phyloP scores from a whole-genome alignment of 129 eudicot species.

The Chrysanthemum makinoi region DNA sequence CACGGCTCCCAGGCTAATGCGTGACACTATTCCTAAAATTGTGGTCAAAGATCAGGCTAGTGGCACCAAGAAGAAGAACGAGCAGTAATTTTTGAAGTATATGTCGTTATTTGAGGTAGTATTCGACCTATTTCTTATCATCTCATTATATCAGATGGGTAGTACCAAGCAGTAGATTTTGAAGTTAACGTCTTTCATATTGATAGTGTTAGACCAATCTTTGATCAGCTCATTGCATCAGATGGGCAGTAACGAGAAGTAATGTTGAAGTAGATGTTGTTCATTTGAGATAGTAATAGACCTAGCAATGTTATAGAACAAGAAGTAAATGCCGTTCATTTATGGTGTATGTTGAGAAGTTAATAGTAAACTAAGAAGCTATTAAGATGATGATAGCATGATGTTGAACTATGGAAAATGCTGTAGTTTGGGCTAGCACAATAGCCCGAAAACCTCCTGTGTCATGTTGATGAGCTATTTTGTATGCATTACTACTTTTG shows the following conservation, averaged over 20 bases:
- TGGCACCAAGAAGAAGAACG: neutral
- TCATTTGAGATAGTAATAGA: too few relatives aligned
- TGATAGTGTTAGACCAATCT: neutral
- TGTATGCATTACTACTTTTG: neutral
- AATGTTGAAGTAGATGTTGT: too few relatives aligned
- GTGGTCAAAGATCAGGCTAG: neutral
- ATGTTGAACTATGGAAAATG: neutral
- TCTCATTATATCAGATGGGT: neutral
- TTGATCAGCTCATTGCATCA: too few relatives aligned
- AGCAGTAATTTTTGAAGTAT: too few relatives aligned
- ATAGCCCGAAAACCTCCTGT: neutral
- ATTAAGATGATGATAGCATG: too few relatives aligned
- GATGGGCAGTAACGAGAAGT: too few relatives aligned
- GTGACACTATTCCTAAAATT: constrained; percentile 1
- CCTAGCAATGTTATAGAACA: too few relatives aligned
- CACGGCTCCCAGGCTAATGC: neutral
- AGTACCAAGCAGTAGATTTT: too few relatives aligned
- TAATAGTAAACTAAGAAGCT: too few relatives aligned
- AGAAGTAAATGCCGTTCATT: too few relatives aligned
- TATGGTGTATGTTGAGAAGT: too few relatives aligned
- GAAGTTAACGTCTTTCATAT: too few relatives aligned
- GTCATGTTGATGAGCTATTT: neutral
- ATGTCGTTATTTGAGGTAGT: neutral
- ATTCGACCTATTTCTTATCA: neutral
- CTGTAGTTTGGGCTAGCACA: neutral